Evolutionary conservation across 2,329 filamentous ascomycete species (phyloP), one percentile per base, ranked within the genome.

Genomic region (Beauveria scarabaeidicola): DNA sequence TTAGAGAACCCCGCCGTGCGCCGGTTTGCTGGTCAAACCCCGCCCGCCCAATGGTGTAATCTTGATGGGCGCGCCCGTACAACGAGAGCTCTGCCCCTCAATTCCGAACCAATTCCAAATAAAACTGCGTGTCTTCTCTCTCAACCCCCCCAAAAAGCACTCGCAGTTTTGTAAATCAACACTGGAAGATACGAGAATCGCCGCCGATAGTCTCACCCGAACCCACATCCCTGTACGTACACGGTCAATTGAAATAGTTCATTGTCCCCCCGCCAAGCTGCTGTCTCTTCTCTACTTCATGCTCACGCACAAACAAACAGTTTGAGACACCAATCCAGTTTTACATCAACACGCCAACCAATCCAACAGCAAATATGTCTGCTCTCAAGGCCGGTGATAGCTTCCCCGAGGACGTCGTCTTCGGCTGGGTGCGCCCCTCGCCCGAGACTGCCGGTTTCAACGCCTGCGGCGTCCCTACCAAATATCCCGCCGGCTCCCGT

Each of bases 351-450:
- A 46, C 47, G 32, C 48, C 43, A 46, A 63, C 55, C 55, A 10
- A 11, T 47, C 17, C 13, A 40, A 57, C 40, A 27, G 40, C 57
- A 61, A 75, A 62, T 62, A 81, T 82, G 80, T 69, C 87, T 77
- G 81, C 81, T 73, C 82, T 94, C 75, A 86, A 92, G 74, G 82
- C 82, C 72, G 92, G 92, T 71, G 90, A 96, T 74, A 78, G 79
- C 72, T 93, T 97, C 81, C 92, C 92, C 66, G 78, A 85, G 67
- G 88, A 82, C 67, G 87, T 96, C 63, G 80, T 81, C 74, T 97
- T 97, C 81, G 88, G 85, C 69, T 94, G 92, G 81, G 83, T 94
- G 66, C 87, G 90, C 63, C 90, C 90, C 74, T 82, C 85, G 15
- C 77, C 82, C 60, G 89, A 93, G 68, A 82, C 78, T 54, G 77